Conservation (phyloP, 495 filamentous ascomycete genomes). For the Monascus purpureus region DNA sequence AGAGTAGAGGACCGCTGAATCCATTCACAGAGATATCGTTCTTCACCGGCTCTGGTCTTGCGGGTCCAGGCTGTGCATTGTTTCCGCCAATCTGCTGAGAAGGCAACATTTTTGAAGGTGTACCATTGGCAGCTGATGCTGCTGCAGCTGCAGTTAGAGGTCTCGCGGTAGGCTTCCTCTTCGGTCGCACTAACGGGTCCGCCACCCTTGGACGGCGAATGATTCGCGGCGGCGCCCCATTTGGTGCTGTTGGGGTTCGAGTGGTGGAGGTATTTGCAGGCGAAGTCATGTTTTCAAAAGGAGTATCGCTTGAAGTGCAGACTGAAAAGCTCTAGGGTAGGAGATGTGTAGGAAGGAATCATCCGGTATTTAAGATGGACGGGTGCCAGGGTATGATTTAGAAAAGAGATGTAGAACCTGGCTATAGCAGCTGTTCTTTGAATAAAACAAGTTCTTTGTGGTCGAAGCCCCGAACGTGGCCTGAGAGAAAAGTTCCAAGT, state of each 20-base stretch:
- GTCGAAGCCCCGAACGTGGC: too few relatives aligned
- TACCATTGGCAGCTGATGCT: constrained; percentile 5
- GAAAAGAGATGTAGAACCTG: too few relatives aligned
- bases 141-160: too few relatives aligned
- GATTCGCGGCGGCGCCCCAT: constrained; percentile 23
- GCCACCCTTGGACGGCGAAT: constrained; percentile 37
- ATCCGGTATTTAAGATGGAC: too few relatives aligned
- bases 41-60: constrained; percentile 9
- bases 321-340: too few relatives aligned
- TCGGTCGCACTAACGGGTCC: constrained; percentile 57
- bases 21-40: constrained; percentile 36
- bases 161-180: constrained; percentile 28
- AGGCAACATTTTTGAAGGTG: constrained; percentile 2
- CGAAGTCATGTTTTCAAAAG: constrained; percentile 18
- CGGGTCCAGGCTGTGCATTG: constrained; percentile 2
- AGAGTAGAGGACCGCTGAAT: constrained; percentile 44
- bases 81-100: neutral
- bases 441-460: too few relatives aligned
- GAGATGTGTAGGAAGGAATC: too few relatives aligned
- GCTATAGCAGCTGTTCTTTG: too few relatives aligned
- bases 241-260: constrained; percentile 17
- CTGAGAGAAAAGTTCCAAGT: too few relatives aligned
- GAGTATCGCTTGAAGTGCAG: too few relatives aligned
- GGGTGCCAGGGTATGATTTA: too few relatives aligned
- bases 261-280: constrained; percentile 18